Percentiles rank a stretch among this genome's conserved stretches.
phyloP scores from a whole-genome alignment of 2,329 filamentous ascomycete species.

The Xylariaceae sp. region DNA sequence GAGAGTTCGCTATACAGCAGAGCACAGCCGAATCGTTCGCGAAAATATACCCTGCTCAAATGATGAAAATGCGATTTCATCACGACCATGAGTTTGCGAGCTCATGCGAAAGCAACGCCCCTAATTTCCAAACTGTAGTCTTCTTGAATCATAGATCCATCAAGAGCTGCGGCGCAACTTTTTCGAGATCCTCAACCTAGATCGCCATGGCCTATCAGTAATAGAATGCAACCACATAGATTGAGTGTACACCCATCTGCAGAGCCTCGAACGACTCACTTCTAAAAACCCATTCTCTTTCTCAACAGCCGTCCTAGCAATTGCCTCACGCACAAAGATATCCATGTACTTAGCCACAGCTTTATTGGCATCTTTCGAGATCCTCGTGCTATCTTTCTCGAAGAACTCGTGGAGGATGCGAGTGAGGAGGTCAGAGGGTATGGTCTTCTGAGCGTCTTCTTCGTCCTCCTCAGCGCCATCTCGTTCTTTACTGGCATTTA shows the following conservation, averaged over 20 bases:
- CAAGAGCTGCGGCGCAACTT: constrained; percentile 81
- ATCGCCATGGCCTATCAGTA: constrained; percentile 15
- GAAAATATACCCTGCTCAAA: too few species aligned
- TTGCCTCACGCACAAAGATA: constrained; percentile 86
- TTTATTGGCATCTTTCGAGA: constrained; percentile 77
- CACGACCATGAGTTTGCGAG: neutral
- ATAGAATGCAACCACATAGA: neutral
- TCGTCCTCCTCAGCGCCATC: constrained; percentile 37
- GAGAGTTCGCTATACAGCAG: neutral
- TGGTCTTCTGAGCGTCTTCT: constrained; percentile 52
- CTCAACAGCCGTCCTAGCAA: constrained; percentile 78
- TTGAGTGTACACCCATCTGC: neutral
- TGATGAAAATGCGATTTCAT: too few species aligned
- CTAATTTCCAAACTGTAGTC: constrained; percentile 4
- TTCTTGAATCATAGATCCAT: constrained; percentile 74
- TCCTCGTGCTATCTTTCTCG: constrained; percentile 70
- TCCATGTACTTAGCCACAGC: constrained; percentile 87
- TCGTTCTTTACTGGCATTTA: constrained; percentile 33
- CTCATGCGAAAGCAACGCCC: constrained; percentile 1
- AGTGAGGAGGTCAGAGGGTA: constrained; percentile 77
- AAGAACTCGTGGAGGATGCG: constrained; percentile 82
- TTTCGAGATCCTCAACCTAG: constrained; percentile 87
- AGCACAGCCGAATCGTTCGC: neutral
- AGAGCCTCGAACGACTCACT: constrained; percentile 53
- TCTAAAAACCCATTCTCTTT: constrained; percentile 74